A percentile compares a stretch with the other conserved stretches of the same genome.
These are phyloP conservation scores for Senna siamea DNA, from an alignment of 306 rosid species.

Conservation along the genomic window DNA sequence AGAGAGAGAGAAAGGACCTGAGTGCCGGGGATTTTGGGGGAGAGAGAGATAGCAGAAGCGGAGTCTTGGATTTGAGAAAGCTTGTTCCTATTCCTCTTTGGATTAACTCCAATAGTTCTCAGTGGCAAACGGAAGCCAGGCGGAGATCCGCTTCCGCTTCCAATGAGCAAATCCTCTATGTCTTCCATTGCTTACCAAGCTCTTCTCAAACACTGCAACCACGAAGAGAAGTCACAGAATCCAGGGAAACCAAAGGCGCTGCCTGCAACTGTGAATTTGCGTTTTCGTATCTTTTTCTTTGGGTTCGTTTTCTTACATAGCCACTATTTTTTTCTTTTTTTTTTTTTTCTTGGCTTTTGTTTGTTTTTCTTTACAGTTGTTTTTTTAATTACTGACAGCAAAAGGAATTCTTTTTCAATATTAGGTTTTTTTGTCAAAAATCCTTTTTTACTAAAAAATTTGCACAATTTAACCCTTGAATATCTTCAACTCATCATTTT, in stretches of 20 bases:
- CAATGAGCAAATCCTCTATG: conserved; percentile 77
- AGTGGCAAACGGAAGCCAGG: conserved; percentile 81
- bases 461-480: no score
- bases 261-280: no score
- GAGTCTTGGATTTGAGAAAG: conserved; percentile 39
- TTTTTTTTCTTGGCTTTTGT: no score
- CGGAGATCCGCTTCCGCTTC: conserved; percentile 56
- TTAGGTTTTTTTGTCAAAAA: no score
- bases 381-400: no score
- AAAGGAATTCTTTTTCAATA: no score
- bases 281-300: no score
- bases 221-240: neutral
- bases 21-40: conserved; percentile 75
- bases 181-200: conserved; percentile 63
- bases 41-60: conserved; percentile 21
- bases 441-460: no score
- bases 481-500: no score
- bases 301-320: no score
- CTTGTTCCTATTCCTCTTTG: conserved; percentile 53
- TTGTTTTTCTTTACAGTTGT: no score
- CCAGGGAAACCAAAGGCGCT: neutral
- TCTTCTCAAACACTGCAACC: neutral
- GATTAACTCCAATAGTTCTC: conserved; percentile 53
- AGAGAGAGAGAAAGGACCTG: conserved; percentile 51
- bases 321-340: no score